Evolutionary conservation across 2,329 filamentous ascomycete genomes (phyloP), one percentile per base, ranked within the genome.

Genomic region (Fusarium caatingaense): DNA sequence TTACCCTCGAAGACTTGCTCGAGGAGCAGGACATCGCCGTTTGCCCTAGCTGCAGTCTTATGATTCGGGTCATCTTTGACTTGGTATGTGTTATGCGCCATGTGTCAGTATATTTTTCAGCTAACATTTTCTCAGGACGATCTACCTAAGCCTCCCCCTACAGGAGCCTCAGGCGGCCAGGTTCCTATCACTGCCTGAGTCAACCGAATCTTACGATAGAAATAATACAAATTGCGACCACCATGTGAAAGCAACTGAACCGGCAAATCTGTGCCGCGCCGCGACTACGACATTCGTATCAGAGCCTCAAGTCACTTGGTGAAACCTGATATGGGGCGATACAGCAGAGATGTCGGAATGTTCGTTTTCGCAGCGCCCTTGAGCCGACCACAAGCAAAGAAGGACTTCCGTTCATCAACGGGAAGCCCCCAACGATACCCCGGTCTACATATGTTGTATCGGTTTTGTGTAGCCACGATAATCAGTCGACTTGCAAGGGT

Each of bases 11-110:
- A 58, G 94, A 98, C 79, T 84, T 99, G 75, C 88, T 91, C 61
- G 94, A 98, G 77, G 93, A 93, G 68, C 90, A 95, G 79, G 94
- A 98, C 74, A 94, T 99, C 77, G 96, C 92, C n/a, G 93, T 98
- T 13, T 99, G 96, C 76, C 96, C 96, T 23, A 98, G 94, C 79
- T 99, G 96, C 81, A 98, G 94, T 80, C 83, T 99, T 75, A 97
- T 97, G 93, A 97, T 99, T 60, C 84, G 91, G 62, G 94, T 99
- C 16, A 97, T 99, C 48, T 99, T 94, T 75, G 96, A 98, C 71
- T 80, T 88, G 77, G 93, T 96, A 80, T 74, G 90, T 75, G 46
- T n/a, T 21, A 13, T 27, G 41, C 48, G 28, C 2, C 2, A 50
- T 30, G 6, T 25, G 8, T 15, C 28, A 28, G 27, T 28, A 27